These are phyloP conservation scores for Prunus kanzakura DNA, from an alignment of 306 rosid species.

Conservation along the genomic window DNA sequence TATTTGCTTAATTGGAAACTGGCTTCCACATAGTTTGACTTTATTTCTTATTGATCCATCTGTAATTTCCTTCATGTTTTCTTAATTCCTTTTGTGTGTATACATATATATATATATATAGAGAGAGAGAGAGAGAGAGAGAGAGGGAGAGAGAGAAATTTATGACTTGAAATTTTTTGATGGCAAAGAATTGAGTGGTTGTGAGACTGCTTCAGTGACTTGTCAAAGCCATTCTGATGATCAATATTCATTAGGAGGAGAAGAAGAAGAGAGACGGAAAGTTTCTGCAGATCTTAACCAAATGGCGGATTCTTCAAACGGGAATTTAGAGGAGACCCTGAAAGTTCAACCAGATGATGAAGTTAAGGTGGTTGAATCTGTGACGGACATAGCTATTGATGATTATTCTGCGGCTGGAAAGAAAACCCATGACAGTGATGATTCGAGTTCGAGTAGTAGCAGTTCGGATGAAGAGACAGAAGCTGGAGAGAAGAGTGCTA, in stretches of 20 bases:
- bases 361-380: slow-evolving; percentile 17
- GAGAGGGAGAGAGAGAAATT: not conserved
- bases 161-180: not conserved
- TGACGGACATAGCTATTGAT: slow-evolving; percentile 16
- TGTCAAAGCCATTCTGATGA: not conserved
- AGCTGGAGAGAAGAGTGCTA: slow-evolving; percentile 16
- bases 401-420: slow-evolving; percentile 8
- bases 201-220: slow-evolving; percentile 6
- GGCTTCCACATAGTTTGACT: not conserved
- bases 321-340: slow-evolving; percentile 25
- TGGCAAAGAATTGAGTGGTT: slow-evolving; percentile 4
- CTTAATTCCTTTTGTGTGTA: not conserved
- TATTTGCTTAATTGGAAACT: not conserved
- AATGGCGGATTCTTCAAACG: slow-evolving; percentile 53
- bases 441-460: slow-evolving; percentile 9
- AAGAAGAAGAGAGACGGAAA: slow-evolving; percentile 8
- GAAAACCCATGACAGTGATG: slow-evolving; percentile 12
- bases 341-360: slow-evolving; percentile 19
- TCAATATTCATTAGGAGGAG: slow-evolving; percentile 24
- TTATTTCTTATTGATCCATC: slow-evolving; percentile 9
- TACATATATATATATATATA: not conserved
- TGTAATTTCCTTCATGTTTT: not conserved
- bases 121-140: no score
- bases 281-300: slow-evolving; percentile 11
- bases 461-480: slow-evolving; percentile 22